phyloP scores from a whole-genome alignment of 495 filamentous ascomycete species.

The Penicillium nucicola region DNA sequence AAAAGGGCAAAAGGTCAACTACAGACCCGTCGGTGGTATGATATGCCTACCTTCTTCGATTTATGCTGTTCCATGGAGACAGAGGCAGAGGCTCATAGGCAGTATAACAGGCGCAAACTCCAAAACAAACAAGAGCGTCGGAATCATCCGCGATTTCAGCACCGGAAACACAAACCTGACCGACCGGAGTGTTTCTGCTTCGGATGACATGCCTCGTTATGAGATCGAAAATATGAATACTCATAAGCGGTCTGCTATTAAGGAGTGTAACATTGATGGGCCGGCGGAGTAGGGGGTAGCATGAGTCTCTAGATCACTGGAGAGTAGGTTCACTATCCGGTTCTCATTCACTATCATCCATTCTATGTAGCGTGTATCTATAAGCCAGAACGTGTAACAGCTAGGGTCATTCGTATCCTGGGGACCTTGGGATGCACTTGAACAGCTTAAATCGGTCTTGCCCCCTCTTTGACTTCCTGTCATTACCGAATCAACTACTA shows the following conservation, averaged over 20 bases:
- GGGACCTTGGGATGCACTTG: too few species aligned
- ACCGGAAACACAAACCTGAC: constrained; percentile 17
- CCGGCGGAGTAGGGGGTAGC: constrained; percentile 20
- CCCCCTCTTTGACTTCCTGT: too few species aligned
- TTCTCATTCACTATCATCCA: too few species aligned
- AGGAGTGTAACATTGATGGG: constrained; percentile 34
- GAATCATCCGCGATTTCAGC: constrained; percentile 23
- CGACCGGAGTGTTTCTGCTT: constrained; percentile 23
- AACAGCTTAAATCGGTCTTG: too few species aligned
- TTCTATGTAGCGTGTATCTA: too few species aligned
- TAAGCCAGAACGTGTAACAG: too few species aligned
- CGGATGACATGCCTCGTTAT: constrained; percentile 26
- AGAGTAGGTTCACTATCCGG: too few species aligned
- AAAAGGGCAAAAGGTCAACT: constrained; percentile 27
- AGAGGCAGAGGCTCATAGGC: neutral
- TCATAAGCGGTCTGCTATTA: constrained; percentile 31
- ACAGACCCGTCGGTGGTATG: constrained; percentile 37
- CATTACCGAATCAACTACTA: too few species aligned
- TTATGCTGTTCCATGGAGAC: neutral
- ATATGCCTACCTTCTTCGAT: neutral
- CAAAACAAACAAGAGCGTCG: constrained; percentile 25
- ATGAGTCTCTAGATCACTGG: neutral
- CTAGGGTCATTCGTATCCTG: too few species aligned
- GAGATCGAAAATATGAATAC: constrained; percentile 36
- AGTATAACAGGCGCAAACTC: constrained; percentile 23